Evolutionary conservation across 225 moss, liverwort and hornwort species (phyloP).

Genomic region (Takakia lepidozioides): DNA sequence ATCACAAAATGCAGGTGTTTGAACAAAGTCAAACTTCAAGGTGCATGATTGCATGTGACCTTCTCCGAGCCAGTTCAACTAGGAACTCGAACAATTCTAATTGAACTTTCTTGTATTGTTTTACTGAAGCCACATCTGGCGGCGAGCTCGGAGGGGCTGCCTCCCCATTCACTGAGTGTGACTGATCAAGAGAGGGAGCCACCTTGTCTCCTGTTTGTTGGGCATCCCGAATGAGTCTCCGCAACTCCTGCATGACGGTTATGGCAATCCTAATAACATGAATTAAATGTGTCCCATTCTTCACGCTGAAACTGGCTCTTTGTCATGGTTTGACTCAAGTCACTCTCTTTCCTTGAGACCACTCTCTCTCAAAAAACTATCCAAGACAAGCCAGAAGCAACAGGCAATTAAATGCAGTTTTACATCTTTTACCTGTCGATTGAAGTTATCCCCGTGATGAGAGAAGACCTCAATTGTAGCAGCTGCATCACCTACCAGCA

Average conservation of each 20-base stretch:
- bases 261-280: neutral
- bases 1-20: too few relatives aligned
- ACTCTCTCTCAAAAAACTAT: too few relatives aligned
- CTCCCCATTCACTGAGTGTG: too few relatives aligned
- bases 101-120: too few relatives aligned
- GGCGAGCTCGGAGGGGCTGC: too few relatives aligned
- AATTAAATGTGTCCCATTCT: neutral
- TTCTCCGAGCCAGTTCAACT: too few relatives aligned
- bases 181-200: too few relatives aligned
- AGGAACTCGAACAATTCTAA: too few relatives aligned
- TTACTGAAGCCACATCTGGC: too few relatives aligned
- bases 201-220: constrained; percentile 12
- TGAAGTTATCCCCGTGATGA: constrained; percentile 35
- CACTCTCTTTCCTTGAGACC: too few relatives aligned
- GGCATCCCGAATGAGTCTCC: constrained; percentile 32
- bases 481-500: constrained; percentile 28
- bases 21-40: too few relatives aligned
- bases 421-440: constrained; percentile 32
- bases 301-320: neutral
- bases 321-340: neutral
- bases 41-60: too few relatives aligned
- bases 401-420: neutral
- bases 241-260: constrained; percentile 27
- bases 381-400: neutral
- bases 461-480: constrained; percentile 38